Evolutionary conservation across 1,139 yeast genomes (phyloP).

Genomic region (Suhomyces guaymorum): DNA sequence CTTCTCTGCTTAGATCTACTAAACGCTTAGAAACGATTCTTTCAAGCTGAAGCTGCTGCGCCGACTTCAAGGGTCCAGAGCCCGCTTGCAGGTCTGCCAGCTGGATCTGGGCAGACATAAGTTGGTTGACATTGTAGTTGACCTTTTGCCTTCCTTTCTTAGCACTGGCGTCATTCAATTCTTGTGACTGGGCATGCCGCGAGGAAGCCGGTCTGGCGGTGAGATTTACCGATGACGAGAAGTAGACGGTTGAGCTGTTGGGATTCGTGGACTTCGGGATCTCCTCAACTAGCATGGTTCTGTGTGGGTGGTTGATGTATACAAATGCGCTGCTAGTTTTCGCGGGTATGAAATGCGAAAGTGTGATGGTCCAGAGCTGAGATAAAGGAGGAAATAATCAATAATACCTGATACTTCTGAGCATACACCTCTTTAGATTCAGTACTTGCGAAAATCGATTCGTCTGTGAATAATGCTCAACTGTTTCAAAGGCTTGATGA

Average conservation of each 20-base stretch:
- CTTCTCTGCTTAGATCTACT: slow-evolving; percentile 39
- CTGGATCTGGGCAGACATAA: slow-evolving; percentile 49
- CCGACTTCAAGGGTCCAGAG: slow-evolving; percentile 42
- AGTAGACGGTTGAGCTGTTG: slow-evolving; percentile 42
- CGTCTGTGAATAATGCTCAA: too few species aligned
- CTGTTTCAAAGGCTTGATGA: too few species aligned
- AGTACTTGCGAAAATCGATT: too few species aligned
- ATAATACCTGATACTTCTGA: too few species aligned
- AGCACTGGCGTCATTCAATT: slow-evolving; percentile 18
- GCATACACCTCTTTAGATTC: too few species aligned
- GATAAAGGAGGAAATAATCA: too few species aligned
- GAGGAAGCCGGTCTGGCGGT: slow-evolving; percentile 39
- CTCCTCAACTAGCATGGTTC: slow-evolving; percentile 50
- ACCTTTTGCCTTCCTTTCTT: slow-evolving; percentile 41
- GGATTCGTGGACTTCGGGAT: slow-evolving; percentile 39
- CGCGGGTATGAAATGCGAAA: too few species aligned
- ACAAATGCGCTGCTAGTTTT: too few species aligned
- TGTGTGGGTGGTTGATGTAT: background rate
- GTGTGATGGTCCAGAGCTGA: too few species aligned
- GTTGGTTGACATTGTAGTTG: slow-evolving; percentile 46
- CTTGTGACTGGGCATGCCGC: slow-evolving; percentile 22
- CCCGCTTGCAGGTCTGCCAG: slow-evolving; percentile 28
- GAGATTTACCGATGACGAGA: slow-evolving; percentile 46
- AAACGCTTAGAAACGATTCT: slow-evolving; percentile 40
- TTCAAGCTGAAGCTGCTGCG: slow-evolving; percentile 48